A percentile compares a stretch with the other conserved stretches of the same genome.
phyloP scores from a whole-genome alignment of 768 basidiomycete genomes.

The Dioszegia aurantiaca region DNA sequence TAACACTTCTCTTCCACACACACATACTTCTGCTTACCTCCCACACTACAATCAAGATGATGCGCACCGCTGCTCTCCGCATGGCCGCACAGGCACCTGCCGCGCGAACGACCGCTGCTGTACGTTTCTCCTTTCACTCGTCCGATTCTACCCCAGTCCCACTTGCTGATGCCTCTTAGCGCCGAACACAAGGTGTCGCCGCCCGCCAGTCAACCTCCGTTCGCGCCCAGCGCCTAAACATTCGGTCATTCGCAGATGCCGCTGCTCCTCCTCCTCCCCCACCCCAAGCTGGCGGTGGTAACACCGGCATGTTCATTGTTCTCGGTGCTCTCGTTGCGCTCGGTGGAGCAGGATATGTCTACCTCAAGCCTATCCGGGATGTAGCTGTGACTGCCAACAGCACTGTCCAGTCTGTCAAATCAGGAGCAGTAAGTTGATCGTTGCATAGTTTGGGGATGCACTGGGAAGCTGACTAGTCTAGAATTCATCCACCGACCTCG shows the following conservation, averaged over 20 bases:
- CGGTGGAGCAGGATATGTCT: conserved; percentile 39
- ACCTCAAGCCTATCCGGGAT: conserved; percentile 46
- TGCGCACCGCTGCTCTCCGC: conserved; percentile 27
- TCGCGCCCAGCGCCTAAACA: conserved; percentile 5
- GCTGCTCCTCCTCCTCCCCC: conserved; percentile 13
- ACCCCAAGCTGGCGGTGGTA: conserved; percentile 18
- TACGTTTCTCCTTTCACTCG: conserved; percentile 1
- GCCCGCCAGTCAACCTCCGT: conserved; percentile 9
- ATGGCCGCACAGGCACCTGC: conserved; percentile 21
- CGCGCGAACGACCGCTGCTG: conserved; percentile 1
- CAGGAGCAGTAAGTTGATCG: conserved; percentile 28
- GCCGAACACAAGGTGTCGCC: conserved; percentile 1
- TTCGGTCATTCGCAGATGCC: conserved; percentile 13
- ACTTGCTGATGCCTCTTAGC: not conserved
- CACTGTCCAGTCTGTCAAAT: conserved; percentile 34
- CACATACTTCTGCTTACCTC: not conserved
- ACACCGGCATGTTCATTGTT: conserved; percentile 39
- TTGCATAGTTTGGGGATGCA: not conserved
- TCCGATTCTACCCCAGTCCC: not conserved
- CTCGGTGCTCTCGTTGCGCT: conserved; percentile 43
- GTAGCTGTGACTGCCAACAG: conserved; percentile 36
- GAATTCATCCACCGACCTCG: conserved; percentile 4
- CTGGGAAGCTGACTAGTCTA: conserved; percentile 14
- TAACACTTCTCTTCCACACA: not conserved
- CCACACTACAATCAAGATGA: conserved; percentile 12